Evolutionary conservation across 2,329 filamentous ascomycete species (phyloP), one percentile per base, ranked within the genome.

Genomic region (Rosellinia necatrix): DNA sequence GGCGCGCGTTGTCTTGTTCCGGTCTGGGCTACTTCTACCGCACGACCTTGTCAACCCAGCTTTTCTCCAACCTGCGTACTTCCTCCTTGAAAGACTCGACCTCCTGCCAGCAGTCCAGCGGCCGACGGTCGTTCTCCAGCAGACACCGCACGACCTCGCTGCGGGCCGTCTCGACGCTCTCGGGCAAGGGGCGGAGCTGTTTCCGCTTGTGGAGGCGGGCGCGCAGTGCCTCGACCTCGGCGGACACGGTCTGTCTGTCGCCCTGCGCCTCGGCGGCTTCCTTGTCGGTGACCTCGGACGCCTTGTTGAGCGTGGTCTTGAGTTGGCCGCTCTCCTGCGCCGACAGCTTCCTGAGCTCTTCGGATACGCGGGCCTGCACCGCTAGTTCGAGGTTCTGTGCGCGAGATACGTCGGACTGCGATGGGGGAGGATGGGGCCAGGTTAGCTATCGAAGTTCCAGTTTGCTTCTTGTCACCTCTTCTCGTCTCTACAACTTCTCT

Each of bases 81-180:
- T 96, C 91, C 67, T 83, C 82, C 84, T 92, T 96, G 75, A 97
- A 97, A 17, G 80, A 81, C 77, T 96, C 89, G 21, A 97, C 91
- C 82, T 97, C 92, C 75, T 87, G 83, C 89, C 90, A 97, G 82
- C 93, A 97, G 78, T 97, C 90, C 71, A 97, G 78, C 71, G 93
- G 92, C 73, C 91, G 83, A 62, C 91, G 82, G 75, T 97, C 92
- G 73, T 97, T 88, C 69, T 88, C 81, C 60, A 89, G 81, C 78
- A 97, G 78, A 73, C 93, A 97, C 66, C 83, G 82, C 61, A 94
- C 84, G 53, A 97, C 86, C 57, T 87, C 85, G 64, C 84, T 79
- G 74, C 91, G 88, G 17, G 92, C 90, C 71, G 80, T 82, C 74
- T 91, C 86, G 44, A 96, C 85, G 47, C 77, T 77, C 60, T 87